phyloP scores from a whole-genome alignment of 306 rosid species.

The Lablab purpureus region DNA sequence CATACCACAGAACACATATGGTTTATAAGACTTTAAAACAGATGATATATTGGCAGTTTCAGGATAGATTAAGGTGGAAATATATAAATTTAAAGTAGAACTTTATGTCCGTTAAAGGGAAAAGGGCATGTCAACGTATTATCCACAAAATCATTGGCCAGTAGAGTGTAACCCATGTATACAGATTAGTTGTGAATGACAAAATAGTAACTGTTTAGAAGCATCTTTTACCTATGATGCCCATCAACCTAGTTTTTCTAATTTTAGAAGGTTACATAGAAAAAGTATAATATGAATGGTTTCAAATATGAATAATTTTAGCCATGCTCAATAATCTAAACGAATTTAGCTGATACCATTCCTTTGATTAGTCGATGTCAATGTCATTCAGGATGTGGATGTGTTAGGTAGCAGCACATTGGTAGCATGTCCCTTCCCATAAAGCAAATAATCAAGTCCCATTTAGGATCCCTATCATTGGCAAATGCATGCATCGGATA shows the following conservation, averaged over 20 bases:
- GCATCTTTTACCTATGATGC: slow-evolving; percentile 19
- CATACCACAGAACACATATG: background rate
- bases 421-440: slow-evolving; percentile 36
- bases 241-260: slow-evolving; percentile 30
- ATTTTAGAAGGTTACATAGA: slow-evolving; percentile 41
- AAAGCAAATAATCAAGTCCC: slow-evolving; percentile 42
- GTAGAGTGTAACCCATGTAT: background rate
- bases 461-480: slow-evolving; percentile 24
- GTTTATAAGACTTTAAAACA: background rate
- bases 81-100: slow-evolving; percentile 23
- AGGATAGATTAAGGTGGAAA: background rate
- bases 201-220: background rate
- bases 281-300: slow-evolving; percentile 19
- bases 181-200: slow-evolving; percentile 7
- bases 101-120: background rate
- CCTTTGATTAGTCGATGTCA: slow-evolving; percentile 28
- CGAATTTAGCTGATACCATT: slow-evolving; percentile 8
- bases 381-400: slow-evolving; percentile 13
- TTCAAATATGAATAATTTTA: slow-evolving; percentile 26
- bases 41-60: background rate
- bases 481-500: slow-evolving; percentile 38
- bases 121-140: slow-evolving; percentile 8
- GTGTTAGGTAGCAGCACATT: slow-evolving; percentile 34
- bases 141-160: slow-evolving; percentile 18
- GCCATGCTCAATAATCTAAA: background rate